These are phyloP conservation scores for Termitomyces sp. DNA, from an alignment of 768 basidiomycete species.

Conservation along the genomic window DNA sequence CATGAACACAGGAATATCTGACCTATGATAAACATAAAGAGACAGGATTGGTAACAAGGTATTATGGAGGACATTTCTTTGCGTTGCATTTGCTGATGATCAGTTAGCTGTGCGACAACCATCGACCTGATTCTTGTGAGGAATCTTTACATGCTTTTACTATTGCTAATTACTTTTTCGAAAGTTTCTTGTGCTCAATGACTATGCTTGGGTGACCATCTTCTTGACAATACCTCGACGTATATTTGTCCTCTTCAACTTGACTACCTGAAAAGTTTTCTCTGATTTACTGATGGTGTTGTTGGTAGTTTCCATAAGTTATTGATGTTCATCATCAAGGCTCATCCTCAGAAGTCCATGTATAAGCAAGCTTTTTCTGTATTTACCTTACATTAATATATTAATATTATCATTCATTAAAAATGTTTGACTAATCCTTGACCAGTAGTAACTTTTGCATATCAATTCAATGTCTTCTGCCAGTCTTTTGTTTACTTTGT, in stretches of 20 bases:
- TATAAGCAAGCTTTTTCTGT: too few species aligned
- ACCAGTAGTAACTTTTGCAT: too few species aligned
- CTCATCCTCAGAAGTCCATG: too few species aligned
- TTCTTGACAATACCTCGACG: background rate
- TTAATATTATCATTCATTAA: too few species aligned
- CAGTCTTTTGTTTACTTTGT: too few species aligned
- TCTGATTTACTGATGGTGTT: background rate
- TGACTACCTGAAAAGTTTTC: background rate
- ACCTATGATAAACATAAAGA: background rate
- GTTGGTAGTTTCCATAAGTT: background rate
- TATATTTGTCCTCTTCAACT: background rate
- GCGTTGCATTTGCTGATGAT: background rate
- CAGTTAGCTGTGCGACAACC: background rate
- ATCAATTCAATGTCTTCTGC: too few species aligned
- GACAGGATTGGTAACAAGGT: background rate
- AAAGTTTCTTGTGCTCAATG: background rate
- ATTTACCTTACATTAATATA: too few species aligned
- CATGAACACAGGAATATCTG: background rate
- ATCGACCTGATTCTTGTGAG: background rate
- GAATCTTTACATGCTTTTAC: background rate
- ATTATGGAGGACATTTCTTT: background rate
- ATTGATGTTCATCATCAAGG: too few species aligned
- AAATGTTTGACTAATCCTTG: too few species aligned
- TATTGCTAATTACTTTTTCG: background rate
- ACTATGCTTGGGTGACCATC: background rate